Base-by-base conservation (phyloP, 768 basidiomycete genomes). In the Mrakia gelida region DNA sequence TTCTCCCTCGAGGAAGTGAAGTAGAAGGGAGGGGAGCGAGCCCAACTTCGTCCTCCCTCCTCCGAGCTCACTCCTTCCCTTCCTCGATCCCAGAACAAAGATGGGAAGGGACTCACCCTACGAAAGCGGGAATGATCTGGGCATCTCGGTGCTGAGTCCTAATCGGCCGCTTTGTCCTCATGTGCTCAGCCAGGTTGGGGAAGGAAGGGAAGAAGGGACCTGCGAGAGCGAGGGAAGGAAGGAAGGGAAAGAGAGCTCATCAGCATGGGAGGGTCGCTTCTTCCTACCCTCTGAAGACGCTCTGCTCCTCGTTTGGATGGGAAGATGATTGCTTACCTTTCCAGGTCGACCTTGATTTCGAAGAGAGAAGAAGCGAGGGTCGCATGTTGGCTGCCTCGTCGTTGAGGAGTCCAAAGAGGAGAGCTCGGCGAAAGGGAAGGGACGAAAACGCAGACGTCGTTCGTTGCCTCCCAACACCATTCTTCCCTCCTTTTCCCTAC, bases 51-150 rank as follows among this genome's bases (percentile, higher is more conserved):
- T 71, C 41, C 43, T 30, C 21, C 38, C 43, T 30, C 34, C 28
- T n/a, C 10, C 67, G 67, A 68, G 67, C 67, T 68, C 67, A 26
- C 38, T 67, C 30, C n/a, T 10, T 41, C 65, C 38, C 16, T 18
- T 21, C 75, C 23, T 23, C 54, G 32, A n/a, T 30, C 5, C 61
- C 11, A 41, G 21, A n/a, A 16, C 41, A 61, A 23, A 49, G 15
- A 11, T 30, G 45, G 15, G 21, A 52, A 1, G 1, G 49, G 49
- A 84, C 91, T 79, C 81, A 95, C 94, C 96, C 96, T 71, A 98
- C 94, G 81, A 96, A 98, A 81, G 93, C 95, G 0, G 96, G 96
- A 2, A 99, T 87, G 83, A 99, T 92, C 13, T 95, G 97, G 81
- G 95, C 98, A 16, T 92, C 87, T 79, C 96, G 86, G 1, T 93